Conservation (phyloP, 2,329 filamentous ascomycete genomes). For the Plectosphaerella cucumerina region DNA sequence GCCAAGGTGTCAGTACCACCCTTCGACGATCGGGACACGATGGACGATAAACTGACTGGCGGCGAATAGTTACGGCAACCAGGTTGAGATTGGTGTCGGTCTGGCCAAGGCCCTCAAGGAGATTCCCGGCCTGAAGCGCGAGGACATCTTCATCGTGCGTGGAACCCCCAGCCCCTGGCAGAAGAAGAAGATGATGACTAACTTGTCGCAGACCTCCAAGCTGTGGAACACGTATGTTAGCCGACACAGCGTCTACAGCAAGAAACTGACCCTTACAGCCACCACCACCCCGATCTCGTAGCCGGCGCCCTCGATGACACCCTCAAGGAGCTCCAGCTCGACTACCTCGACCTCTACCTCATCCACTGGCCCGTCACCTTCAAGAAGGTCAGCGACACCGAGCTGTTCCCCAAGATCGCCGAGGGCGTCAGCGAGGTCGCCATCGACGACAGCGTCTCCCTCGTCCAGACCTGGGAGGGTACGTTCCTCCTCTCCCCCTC, state of each 20-base stretch:
- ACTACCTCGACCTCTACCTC: slow-evolving; percentile 59
- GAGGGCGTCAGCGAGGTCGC: slow-evolving; percentile 24
- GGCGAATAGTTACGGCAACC: slow-evolving; percentile 53
- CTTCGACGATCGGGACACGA: background rate
- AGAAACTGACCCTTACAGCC: too few relatives aligned
- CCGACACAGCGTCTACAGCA: slow-evolving; percentile 46
- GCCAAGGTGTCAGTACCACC: slow-evolving; percentile 28
- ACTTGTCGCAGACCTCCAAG: slow-evolving; percentile 51
- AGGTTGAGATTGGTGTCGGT: slow-evolving; percentile 52
- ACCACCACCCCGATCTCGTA: slow-evolving; percentile 58
- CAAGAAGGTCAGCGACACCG: slow-evolving; percentile 24
- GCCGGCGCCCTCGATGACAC: slow-evolving; percentile 51
- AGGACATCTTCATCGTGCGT: slow-evolving; percentile 47
- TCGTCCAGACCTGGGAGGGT: slow-evolving; percentile 41
- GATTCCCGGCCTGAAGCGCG: slow-evolving; percentile 47
- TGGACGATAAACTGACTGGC: background rate
- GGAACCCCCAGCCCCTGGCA: background rate
- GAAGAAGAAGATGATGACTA: background rate
- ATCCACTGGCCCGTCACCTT: slow-evolving; percentile 60
- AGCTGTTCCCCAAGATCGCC: slow-evolving; percentile 39
- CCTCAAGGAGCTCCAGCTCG: slow-evolving; percentile 49
- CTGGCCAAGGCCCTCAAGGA: slow-evolving; percentile 42
- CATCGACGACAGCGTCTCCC: slow-evolving; percentile 28
- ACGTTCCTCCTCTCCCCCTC: background rate
- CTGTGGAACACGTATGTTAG: slow-evolving; percentile 48